Evolutionary conservation across 192 early-diverging fungal genomes (phyloP).

Genomic region (Mortierella hygrophila): DNA sequence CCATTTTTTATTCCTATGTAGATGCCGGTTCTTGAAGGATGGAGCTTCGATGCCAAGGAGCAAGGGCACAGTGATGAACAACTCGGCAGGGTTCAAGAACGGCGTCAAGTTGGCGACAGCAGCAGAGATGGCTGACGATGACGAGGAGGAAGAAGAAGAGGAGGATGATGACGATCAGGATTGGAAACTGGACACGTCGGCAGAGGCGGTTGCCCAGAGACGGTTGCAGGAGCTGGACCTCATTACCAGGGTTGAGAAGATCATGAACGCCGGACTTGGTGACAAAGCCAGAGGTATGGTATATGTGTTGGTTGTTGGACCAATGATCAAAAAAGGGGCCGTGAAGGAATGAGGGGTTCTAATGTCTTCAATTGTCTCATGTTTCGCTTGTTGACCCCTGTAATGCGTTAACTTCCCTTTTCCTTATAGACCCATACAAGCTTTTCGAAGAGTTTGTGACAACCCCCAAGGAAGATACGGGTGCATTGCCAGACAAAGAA

Average conservation of each 20-base stretch:
- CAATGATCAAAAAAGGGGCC: background rate
- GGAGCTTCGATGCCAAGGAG: conserved; percentile 65
- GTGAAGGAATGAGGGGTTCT: background rate
- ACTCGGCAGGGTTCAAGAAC: conserved; percentile 62
- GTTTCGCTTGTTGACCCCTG: background rate
- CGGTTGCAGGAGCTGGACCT: conserved; percentile 75
- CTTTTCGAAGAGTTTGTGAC: conserved; percentile 45
- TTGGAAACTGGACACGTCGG: conserved; percentile 85
- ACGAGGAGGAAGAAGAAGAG: conserved; percentile 62
- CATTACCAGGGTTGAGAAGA: conserved; percentile 54
- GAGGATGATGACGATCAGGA: conserved; percentile 73
- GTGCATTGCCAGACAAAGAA: conserved; percentile 32
- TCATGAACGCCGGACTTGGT: conserved; percentile 47
- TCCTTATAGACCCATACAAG: conserved; percentile 38
- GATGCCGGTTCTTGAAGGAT: conserved; percentile 77
- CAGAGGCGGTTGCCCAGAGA: conserved; percentile 78
- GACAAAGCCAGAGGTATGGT: conserved; percentile 46
- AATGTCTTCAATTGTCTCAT: background rate
- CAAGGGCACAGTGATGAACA: conserved; percentile 65
- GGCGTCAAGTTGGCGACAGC: conserved; percentile 55
- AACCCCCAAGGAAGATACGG: conserved; percentile 1
- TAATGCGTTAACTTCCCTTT: background rate
- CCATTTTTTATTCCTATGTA: background rate
- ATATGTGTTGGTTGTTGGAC: no score
- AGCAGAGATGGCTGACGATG: conserved; percentile 30